Base-by-base conservation (phyloP, 768 basidiomycete species). In the Podaxis sp. region DNA sequence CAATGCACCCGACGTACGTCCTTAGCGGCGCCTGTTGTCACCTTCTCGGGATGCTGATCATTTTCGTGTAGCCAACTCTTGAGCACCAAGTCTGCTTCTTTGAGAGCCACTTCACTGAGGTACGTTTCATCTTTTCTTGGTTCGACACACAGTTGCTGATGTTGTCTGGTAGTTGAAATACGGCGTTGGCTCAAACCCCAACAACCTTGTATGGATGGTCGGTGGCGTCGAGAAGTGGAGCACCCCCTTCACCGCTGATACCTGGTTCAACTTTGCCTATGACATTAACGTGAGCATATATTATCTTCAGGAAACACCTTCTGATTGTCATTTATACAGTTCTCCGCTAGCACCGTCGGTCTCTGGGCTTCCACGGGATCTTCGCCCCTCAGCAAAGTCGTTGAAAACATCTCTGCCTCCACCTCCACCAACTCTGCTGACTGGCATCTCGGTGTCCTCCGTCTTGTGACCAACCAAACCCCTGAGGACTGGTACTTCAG, bases 211-310 rank as follows among this genome's bases (percentile, higher is more conserved):
- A 40, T 87, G 85, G 85, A 80, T 81, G 75, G 76, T 85, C 22
- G 64, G 69, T 11, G 75, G 79, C 29, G 68, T 74, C 7, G 72
- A 77, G 27, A 75, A 85, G 67, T 87, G 84, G 83, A 74, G 77
- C 54, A 79, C 80, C 1, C 75, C 81, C 1, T 82, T 83, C 73
- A 76, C 73, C 15, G 74, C 85, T 5, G 81, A 78, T 40, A 79
- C 77, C 53, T 88, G 85, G 85, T 84, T 79, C 74, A 87, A 87
- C 77, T 86, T 88, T 65, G 85, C 85, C 33, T 87, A 87, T 66
- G 85, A 87, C 64, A 86, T 86, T 67, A 74, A 87, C 67, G 84
- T 82, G 57, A 62, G 83, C 75, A 41, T 15, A 25, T 63, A 17
- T 37, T n/a, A 37, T 55, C 40, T 47, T 36, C 36, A 15, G 22